Percentiles rank a stretch among this genome's conserved stretches.
phyloP scores from a whole-genome alignment of 176 grass and related monocot genomes.

The Oryza rufipogon region DNA sequence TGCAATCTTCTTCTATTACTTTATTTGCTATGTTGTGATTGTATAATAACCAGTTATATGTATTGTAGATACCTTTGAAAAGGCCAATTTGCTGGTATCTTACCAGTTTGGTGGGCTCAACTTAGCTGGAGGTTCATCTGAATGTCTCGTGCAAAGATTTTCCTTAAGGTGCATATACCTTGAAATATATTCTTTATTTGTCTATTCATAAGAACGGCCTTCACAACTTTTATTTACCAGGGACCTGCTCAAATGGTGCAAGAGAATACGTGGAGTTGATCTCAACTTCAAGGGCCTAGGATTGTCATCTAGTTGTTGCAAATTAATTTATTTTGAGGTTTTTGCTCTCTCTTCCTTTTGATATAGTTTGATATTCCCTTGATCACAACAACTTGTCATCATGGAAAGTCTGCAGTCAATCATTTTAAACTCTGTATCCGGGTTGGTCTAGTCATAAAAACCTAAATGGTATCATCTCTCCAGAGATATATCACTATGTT shows the following conservation, averaged over 20 bases:
- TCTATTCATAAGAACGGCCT: neutral
- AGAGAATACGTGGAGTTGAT: slow-evolving; percentile 67
- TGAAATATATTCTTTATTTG: slow-evolving; percentile 32
- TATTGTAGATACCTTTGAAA: slow-evolving; percentile 78
- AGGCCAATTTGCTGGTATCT: slow-evolving; percentile 62
- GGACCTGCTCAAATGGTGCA: slow-evolving; percentile 97
- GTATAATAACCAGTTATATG: slow-evolving; percentile 34
- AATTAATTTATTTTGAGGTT: slow-evolving; percentile 86
- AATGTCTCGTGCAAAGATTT: slow-evolving; percentile 69
- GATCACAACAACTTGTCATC: neutral
- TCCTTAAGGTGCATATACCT: slow-evolving; percentile 69
- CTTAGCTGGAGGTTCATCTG: slow-evolving; percentile 46
- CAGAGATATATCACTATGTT: slow-evolving; percentile 13
- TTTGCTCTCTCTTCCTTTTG: slow-evolving; percentile 4
- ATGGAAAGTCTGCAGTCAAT: neutral
- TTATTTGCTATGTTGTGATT: slow-evolving; percentile 6
- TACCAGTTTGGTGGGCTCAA: slow-evolving; percentile 60
- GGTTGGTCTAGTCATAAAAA: slow-evolving; percentile 3
- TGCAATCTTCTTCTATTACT: slow-evolving; percentile 22
- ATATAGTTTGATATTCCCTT: slow-evolving; percentile 18
- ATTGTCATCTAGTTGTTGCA: slow-evolving; percentile 51
- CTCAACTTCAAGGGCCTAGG: slow-evolving; percentile 52
- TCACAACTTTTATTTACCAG: slow-evolving; percentile 50
- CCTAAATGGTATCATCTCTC: neutral
- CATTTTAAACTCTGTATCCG: neutral